Conservation (phyloP, 495 filamentous ascomycete genomes). For the Pyronema domesticum region DNA sequence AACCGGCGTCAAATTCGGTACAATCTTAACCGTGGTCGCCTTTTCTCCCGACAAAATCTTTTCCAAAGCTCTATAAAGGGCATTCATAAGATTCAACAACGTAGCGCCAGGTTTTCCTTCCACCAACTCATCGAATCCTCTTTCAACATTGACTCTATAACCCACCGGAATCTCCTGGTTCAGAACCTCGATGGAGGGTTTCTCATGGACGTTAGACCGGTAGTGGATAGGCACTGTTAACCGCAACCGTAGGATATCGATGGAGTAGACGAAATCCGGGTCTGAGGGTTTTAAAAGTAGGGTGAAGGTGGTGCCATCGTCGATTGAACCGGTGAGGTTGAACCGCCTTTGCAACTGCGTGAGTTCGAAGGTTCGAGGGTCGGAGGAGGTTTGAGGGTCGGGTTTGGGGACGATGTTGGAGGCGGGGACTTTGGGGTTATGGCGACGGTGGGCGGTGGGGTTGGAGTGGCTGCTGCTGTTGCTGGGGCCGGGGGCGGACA, state of each 20-base stretch:
- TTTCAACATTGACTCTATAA: slow-evolving; percentile 64
- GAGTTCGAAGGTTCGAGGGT: slow-evolving; percentile 2
- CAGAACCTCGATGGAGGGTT: slow-evolving; percentile 43
- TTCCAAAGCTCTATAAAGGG: slow-evolving; percentile 59
- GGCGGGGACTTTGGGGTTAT: neutral
- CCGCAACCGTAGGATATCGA: slow-evolving; percentile 51
- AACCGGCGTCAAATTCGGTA: slow-evolving; percentile 35
- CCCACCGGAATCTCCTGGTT: slow-evolving; percentile 67
- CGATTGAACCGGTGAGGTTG: neutral
- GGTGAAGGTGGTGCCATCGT: slow-evolving; percentile 30
- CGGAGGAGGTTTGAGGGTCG: neutral
- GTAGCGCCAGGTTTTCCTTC: slow-evolving; percentile 38
- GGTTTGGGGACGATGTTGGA: neutral
- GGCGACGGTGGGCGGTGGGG: neutral
- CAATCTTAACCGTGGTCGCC: slow-evolving; percentile 60
- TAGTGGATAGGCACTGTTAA: slow-evolving; percentile 51
- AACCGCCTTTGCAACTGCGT: slow-evolving; percentile 1
- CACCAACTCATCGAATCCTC: slow-evolving; percentile 55
- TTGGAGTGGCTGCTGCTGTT: no score
- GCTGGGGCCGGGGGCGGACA: no score
- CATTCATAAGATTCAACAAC: slow-evolving; percentile 50
- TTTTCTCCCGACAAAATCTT: slow-evolving; percentile 50
- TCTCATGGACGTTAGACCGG: slow-evolving; percentile 28
- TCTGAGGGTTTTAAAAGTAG: slow-evolving; percentile 65
- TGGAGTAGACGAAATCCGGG: slow-evolving; percentile 69